Percentiles rank a stretch among this genome's conserved stretches.
phyloP scores from a whole-genome alignment of 371 early-diverging fungal genomes.

The Blyttiomyces sp. region DNA sequence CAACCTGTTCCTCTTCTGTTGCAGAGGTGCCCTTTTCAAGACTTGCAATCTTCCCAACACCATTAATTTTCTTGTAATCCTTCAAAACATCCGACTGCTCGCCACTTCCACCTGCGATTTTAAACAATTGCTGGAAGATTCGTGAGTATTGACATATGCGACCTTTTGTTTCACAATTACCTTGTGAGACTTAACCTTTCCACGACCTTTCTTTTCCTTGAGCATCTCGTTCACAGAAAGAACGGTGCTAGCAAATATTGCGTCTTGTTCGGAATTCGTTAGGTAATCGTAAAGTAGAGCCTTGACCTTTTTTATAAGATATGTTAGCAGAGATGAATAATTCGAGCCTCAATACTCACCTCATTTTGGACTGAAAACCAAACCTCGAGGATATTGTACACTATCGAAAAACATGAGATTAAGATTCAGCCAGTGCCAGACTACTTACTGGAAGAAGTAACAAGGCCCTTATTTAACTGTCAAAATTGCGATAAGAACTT shows the following conservation, averaged over 20 bases:
- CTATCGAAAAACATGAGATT: constrained; percentile 6
- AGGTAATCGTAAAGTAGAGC: constrained; percentile 70
- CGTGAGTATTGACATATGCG: neutral
- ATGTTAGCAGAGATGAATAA: neutral
- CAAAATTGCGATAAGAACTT: neutral
- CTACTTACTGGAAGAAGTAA: neutral
- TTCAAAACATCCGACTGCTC: no score
- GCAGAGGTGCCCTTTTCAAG: no score
- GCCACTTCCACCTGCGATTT: constrained; percentile 19
- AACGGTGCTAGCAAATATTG: constrained; percentile 32
- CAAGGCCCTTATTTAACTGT: neutral
- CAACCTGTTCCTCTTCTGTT: no score
- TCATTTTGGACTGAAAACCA: constrained; percentile 68
- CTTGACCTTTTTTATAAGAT: constrained; percentile 47
- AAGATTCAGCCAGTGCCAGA: neutral
- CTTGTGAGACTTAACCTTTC: constrained; percentile 6
- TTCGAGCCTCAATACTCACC: constrained; percentile 43
- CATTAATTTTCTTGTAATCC: no score
- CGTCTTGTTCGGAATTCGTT: constrained; percentile 51
- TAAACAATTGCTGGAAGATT: constrained; percentile 23
- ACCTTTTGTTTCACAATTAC: no score
- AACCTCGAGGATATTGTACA: constrained; percentile 53
- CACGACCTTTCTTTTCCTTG: constrained; percentile 32
- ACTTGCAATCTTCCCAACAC: no score
- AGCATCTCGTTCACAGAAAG: constrained; percentile 51